Evolutionary conservation across 305 asterid species (phyloP), one percentile per base, ranked within the genome.

Genomic region (Fraxinus dipetala): DNA sequence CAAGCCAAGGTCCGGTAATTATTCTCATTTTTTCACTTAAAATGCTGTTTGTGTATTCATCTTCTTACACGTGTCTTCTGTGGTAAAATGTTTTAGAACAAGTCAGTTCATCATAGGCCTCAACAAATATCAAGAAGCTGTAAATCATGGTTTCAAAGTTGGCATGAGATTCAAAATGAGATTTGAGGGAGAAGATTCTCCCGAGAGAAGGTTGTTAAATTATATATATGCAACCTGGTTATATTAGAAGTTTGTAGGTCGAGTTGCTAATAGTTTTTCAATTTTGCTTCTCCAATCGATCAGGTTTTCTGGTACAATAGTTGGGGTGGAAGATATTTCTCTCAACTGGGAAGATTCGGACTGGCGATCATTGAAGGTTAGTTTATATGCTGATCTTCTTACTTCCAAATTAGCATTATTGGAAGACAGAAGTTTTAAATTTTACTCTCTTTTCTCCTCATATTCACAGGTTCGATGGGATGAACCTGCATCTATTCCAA

Each of bases 121-220:
- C 91, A 92, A 92, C 91, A 96, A 93, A 83, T 96, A 96, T 82
- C 79, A 89, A 7, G 95, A 94, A 89, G 91, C 98, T 48, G 83
- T 92, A 54, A 87, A 83, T 83, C 92, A 88, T 79, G 90, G 87
- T 24, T 93, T 89, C 85, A 94, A 90, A 80, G 93, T 96, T 5
- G 99, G 98, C 83, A 92, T 90, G 98, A 93, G 96, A 87, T 94
- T 92, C 88, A 94, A 91, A 86, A 96, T 93, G 99, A 91, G 89
- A 2, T 96, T 94, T 80, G 98, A 96, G 90, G 97, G 91, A 69
- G 99, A 96, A 77, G 99, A 94, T 83, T 88, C 97, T 87, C 99
- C 98, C 11, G 99, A 94, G 85, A 89, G 92, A 88, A 94, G 99
- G 98, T 95, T 85, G n/a, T 10, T 24, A 63, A 56, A 18, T 18